Evolutionary conservation across 176 grass and related monocot genomes (phyloP).

Genomic region (Zea mays): DNA sequence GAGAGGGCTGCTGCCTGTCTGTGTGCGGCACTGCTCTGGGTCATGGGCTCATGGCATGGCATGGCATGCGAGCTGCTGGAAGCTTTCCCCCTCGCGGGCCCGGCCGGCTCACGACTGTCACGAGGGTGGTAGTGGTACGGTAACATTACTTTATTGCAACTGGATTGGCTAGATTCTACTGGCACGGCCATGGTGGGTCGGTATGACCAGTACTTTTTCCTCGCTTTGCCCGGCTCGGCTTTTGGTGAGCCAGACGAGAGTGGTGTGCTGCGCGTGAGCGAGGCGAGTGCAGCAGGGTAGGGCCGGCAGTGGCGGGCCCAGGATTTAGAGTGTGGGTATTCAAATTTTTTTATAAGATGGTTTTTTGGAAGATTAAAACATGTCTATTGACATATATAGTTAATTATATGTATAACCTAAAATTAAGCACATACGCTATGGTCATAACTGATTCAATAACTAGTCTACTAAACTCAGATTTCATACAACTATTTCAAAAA

Average conservation of each 20-base stretch:
- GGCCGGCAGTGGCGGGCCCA: no score
- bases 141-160: constrained; percentile 55
- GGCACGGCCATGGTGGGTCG: constrained; percentile 12
- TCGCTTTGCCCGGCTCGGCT: constrained; percentile 35
- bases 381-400: no score
- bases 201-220: background rate
- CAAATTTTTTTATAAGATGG: no score
- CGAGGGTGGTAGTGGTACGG: constrained; percentile 52
- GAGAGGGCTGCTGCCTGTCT: background rate
- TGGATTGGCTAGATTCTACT: constrained; percentile 31
- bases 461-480: no score
- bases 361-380: no score
- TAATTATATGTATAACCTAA: no score
- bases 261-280: background rate
- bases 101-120: constrained; percentile 70
- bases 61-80: constrained; percentile 10
- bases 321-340: no score
- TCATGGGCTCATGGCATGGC: background rate
- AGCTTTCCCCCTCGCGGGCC: constrained; percentile 37
- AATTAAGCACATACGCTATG: no score
- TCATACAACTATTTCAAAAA: no score
- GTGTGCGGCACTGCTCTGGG: background rate
- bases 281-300: background rate
- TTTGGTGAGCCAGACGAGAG: constrained; percentile 37
- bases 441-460: no score